These are phyloP conservation scores for Suillus lakei DNA, from an alignment of 768 basidiomycete species.

Conservation along the genomic window DNA sequence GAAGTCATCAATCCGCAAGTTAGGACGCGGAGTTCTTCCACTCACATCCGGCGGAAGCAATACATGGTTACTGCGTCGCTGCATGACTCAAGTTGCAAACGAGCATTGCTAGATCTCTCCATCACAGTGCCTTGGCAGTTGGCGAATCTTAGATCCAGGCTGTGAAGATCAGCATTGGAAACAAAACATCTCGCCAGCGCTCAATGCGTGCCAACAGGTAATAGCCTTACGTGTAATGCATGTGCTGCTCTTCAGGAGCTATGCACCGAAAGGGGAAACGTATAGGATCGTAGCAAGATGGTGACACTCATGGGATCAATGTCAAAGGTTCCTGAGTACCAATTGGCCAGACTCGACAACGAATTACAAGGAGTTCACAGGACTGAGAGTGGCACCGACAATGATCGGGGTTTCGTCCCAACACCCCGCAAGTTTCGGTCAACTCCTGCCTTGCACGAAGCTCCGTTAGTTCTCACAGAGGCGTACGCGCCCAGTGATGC, in stretches of 20 bases:
- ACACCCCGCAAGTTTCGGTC: constrained; percentile 8
- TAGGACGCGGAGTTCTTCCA: background rate
- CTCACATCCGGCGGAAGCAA: background rate
- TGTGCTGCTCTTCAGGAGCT: background rate
- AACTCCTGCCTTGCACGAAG: constrained; percentile 7
- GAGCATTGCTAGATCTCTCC: constrained; percentile 3
- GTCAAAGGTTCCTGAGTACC: constrained; percentile 30
- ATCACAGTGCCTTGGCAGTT: background rate
- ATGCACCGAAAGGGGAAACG: background rate
- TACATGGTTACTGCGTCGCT: background rate
- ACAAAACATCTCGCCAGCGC: constrained; percentile 7
- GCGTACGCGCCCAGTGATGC: constrained; percentile 27
- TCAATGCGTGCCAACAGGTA: background rate
- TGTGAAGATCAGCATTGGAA: constrained; percentile 18
- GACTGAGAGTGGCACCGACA: constrained; percentile 28
- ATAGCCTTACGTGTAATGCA: constrained; percentile 7
- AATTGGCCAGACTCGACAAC: constrained; percentile 16
- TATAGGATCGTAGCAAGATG: constrained; percentile 8
- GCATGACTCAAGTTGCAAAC: constrained; percentile 3
- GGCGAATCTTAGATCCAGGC: constrained; percentile 5
- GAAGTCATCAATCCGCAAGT: background rate
- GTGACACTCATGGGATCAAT: constrained; percentile 14
- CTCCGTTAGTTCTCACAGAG: constrained; percentile 11
- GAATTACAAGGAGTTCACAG: constrained; percentile 20
- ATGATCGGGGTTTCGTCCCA: constrained; percentile 19